Evolutionary conservation across 1,139 yeast species (phyloP).

Genomic region (Geotrichum fermentans): DNA sequence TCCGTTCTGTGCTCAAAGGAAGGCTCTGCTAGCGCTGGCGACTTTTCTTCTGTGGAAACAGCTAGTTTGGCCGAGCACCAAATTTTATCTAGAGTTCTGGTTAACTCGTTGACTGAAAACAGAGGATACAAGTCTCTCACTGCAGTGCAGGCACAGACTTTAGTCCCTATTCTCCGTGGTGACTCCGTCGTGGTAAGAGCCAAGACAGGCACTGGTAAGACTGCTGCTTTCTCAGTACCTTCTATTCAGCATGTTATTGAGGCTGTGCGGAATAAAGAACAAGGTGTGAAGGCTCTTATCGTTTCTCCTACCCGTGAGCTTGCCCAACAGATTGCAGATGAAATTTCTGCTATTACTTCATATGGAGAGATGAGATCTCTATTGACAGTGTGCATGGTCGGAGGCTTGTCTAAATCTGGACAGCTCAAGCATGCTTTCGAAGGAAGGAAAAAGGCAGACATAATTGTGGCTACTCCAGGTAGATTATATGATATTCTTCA

Average conservation of each 20-base stretch:
- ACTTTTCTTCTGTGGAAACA: slow-evolving; percentile 35
- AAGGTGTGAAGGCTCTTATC: slow-evolving; percentile 50
- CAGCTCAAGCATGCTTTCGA: slow-evolving; percentile 39
- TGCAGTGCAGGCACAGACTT: slow-evolving; percentile 71
- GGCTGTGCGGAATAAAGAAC: slow-evolving; percentile 27
- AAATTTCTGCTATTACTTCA: slow-evolving; percentile 43
- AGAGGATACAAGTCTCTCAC: slow-evolving; percentile 48
- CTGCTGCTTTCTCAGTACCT: slow-evolving; percentile 82
- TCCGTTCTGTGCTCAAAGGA: slow-evolving; percentile 14
- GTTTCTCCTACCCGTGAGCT: slow-evolving; percentile 91
- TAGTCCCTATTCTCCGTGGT: slow-evolving; percentile 57
- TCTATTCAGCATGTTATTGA: slow-evolving; percentile 54
- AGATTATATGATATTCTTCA: slow-evolving; percentile 60
- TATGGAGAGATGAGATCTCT: slow-evolving; percentile 37
- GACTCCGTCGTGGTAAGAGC: slow-evolving; percentile 78
- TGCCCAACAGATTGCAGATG: slow-evolving; percentile 77
- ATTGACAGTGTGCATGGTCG: slow-evolving; percentile 44
- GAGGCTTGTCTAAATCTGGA: slow-evolving; percentile 45
- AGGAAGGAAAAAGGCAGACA: slow-evolving; percentile 38
- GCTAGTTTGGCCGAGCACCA: slow-evolving; percentile 30
- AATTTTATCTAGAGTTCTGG: slow-evolving; percentile 34
- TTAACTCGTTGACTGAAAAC: slow-evolving; percentile 35
- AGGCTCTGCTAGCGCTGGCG: slow-evolving; percentile 18
- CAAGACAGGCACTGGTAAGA: slow-evolving; percentile 94
- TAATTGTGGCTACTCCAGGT: slow-evolving; percentile 90